Evolutionary conservation across 768 basidiomycete species (phyloP).

Genomic region (Pholiota conissans): DNA sequence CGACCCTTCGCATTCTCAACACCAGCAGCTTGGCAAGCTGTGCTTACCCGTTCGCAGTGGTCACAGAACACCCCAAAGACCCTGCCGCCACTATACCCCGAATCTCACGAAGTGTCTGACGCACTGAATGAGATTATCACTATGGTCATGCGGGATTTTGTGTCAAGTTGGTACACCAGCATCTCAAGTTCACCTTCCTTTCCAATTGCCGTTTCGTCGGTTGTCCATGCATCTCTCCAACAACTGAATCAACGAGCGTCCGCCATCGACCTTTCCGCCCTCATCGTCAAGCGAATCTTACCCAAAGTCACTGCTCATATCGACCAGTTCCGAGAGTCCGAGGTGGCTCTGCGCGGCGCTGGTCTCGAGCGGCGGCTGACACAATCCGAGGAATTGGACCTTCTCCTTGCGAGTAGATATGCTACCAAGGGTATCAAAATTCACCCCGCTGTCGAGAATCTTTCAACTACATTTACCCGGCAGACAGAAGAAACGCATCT

Average conservation of each 20-base stretch:
- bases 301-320: slow-evolving; percentile 90
- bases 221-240: slow-evolving; percentile 67
- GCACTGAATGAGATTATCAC: slow-evolving; percentile 77
- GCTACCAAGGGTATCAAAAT: slow-evolving; percentile 67
- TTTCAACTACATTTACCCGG: slow-evolving; percentile 85
- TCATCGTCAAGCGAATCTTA: slow-evolving; percentile 80
- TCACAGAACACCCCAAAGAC: slow-evolving; percentile 69
- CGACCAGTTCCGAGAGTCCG: slow-evolving; percentile 88
- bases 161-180: slow-evolving; percentile 85
- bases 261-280: slow-evolving; percentile 67
- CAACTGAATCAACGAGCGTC: slow-evolving; percentile 56
- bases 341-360: slow-evolving; percentile 80
- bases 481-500: slow-evolving; percentile 91
- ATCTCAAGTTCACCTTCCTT: slow-evolving; percentile 89
- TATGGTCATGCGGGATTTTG: slow-evolving; percentile 85
- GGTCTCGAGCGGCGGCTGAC: slow-evolving; percentile 80
- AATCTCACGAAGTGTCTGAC: slow-evolving; percentile 64
- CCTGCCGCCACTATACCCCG: slow-evolving; percentile 65
- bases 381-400: slow-evolving; percentile 87
- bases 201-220: slow-evolving; percentile 77
- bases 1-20: slow-evolving; percentile 85
- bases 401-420: slow-evolving; percentile 83
- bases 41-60: slow-evolving; percentile 89
- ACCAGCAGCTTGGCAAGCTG: slow-evolving; percentile 93
- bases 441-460: slow-evolving; percentile 85